Base-by-base conservation (phyloP, 768 basidiomycete species). In the Rhodocollybia butyracea region DNA sequence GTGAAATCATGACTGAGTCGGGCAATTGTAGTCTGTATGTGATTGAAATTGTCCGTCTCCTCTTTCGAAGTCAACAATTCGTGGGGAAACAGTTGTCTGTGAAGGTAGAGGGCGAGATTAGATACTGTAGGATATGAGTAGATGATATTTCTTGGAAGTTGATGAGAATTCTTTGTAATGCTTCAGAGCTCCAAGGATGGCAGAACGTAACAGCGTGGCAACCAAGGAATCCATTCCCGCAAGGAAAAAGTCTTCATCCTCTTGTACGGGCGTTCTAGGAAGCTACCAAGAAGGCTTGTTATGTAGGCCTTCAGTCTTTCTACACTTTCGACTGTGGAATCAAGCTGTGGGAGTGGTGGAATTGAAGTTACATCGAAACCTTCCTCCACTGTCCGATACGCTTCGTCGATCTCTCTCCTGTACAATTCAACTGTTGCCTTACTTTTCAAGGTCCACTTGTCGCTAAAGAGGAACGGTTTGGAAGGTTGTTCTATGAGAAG, bases 401-500 rank as follows among this genome's bases (percentile, higher is more conserved):
- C 56, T 2, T 48, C 51, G 15, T 63, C 56, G 34, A 72, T 68
- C 43, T 71, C 67, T 2, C 59, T 6, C 19, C 58, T 57, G 17
- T 71, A 71, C n/a, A 34, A 55, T 1, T 57, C 53, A 11, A 68
- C 17, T 0, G 61, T 61, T 1, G 19, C 61, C 34, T 65, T 64
- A 29, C 56, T 54, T 30, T 54, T 59, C 11, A 70, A 50, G 8
- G 62, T 64, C 0, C 64, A 62, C 40, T 72, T 72, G 48, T 62
- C 61, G 15, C 61, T 63, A n/a, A 59, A 38, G 6, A 55, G 22
- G 55, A 69, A 66, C 3, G 66, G 67, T 29, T 59, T 63, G 21
- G 27, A 24, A 0, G 43, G 32, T 7, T 56, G 55, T 15, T 62
- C 64, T 31, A 67, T 57, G 31, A 69, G 50, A 45, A 68, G 52